Evolutionary conservation across 108 stramenopile species (phyloP), one percentile per base, ranked within the genome.

Genomic region (Parietichytrium sp.): DNA sequence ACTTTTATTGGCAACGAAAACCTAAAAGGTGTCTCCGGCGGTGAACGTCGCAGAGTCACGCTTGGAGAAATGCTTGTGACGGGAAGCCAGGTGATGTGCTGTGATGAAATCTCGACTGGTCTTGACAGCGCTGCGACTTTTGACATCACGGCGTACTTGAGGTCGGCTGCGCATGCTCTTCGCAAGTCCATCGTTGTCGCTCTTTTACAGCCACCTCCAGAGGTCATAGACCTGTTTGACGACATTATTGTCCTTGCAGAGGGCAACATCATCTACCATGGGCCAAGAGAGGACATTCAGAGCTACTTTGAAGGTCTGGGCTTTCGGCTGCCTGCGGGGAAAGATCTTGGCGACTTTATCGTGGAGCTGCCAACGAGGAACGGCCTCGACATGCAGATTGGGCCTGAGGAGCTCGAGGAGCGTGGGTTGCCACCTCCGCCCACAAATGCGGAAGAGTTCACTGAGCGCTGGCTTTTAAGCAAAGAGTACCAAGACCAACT

Each of bases 201-300:
- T 4, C 89, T 96, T 49, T 88, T 94, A 4, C 94, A 94, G 81
- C 94, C 95, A 30, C 92, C 94, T 0, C 94, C 93, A 3, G 94
- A 96, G 87, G 93, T 93, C n/a, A 93, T 93, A 33, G 93, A 92
- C 42, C 86, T 95, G 50, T 97, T 97, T 84, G 95, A 96, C 80
- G 91, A 95, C 47, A 45, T 96, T 10, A 91, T 95, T 16, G 80
- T 97, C 54, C 80, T 97, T 26, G 89, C 90, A 81, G 83, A 92
- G 29, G 96, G 96, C 31, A 87, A 80, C 31, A 81, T 94, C 29
- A 87, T 96, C 30, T 94, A 93, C 81, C 88, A 90, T n/a, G 96
- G 95, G 7, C 92, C 91, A 8, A 86, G 93, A 27, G 92, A 90
- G 33, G 78, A 83, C 10, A 85, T 93, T 1, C 51, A 91, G 52